Conservation (phyloP, 208 protist species). For the Trypanosoma mega region DNA sequence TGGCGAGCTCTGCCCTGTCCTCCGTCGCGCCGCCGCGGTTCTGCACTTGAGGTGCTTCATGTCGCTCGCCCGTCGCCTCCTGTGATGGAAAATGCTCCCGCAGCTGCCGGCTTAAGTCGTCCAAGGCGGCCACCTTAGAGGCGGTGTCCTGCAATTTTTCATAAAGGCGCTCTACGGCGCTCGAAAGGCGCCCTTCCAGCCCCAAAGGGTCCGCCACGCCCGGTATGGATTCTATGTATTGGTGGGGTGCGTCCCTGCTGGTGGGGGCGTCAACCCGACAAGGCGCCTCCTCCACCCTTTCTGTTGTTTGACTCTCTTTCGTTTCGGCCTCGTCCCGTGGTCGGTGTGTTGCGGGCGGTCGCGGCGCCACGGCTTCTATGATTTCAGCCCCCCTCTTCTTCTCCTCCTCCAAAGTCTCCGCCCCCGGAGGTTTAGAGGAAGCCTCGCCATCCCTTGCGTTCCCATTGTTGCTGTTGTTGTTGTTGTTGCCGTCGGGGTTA, state of each 20-base stretch:
- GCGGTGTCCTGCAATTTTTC: conserved; percentile 47
- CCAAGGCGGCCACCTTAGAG: conserved; percentile 47
- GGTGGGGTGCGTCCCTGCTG: too few species aligned
- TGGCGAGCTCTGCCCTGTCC: conserved; percentile 50
- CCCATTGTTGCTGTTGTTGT: too few species aligned
- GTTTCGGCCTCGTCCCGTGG: too few species aligned
- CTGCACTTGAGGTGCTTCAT: background rate
- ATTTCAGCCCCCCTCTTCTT: too few species aligned
- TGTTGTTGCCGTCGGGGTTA: too few species aligned
- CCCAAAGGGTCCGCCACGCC: conserved; percentile 24
- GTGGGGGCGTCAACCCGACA: background rate
- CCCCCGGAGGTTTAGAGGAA: too few species aligned
- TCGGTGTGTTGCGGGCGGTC: too few species aligned
- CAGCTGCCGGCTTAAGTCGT: conserved; percentile 61
- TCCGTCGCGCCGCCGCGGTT: conserved; percentile 13
- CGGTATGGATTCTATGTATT: background rate
- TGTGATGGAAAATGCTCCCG: conserved; percentile 18
- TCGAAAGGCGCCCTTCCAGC: conserved; percentile 10
- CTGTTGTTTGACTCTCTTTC: background rate
- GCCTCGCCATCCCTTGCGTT: too few species aligned
- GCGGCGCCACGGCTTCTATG: too few species aligned
- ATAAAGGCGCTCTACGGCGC: conserved; percentile 35
- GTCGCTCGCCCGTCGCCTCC: background rate
- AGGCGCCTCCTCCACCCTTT: background rate
- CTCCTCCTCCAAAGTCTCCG: too few species aligned